Evolutionary conservation across 345 rosid genomes (phyloP), one percentile per base, ranked within the genome.

Genomic region (Jatropha curcas): DNA sequence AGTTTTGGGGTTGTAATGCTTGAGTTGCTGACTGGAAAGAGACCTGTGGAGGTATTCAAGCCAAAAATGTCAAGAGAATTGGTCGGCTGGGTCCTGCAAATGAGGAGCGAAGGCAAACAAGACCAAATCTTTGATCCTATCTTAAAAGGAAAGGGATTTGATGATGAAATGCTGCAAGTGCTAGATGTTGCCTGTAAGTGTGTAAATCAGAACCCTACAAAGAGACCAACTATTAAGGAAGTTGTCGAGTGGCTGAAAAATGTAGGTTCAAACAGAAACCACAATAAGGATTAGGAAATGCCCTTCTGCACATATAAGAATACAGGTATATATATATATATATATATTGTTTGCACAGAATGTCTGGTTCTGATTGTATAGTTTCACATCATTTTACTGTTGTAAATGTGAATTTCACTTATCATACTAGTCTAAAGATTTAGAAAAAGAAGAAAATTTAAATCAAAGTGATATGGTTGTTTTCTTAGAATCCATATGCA

Each of bases 1-100:
- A 84, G 87, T 66, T 81, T 84, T 16, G 84, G 87, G 60, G 87
- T 84, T 13, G 83, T 84, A 33, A 79, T 84, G 80, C 80, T 84
- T 37, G 87, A 84, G 76, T 65, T 84, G 71, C 82, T 84, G 9
- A 76, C 83, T 2, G 87, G 85, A 65, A 84, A 72, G 80, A 77
- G 87, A 39, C 85, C 87, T 17, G 78, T 84, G 22, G 85, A 84
- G 58, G 78, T 84, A 20, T 71, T 65, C 62, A 79, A 73, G 72
- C 83, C 87, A 27, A 84, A 75, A 73, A 74, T 67, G 73, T 78
- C 85, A 3, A 79, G 85, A 63, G 85, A 84, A 68, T 52, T 84
- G 63, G 82, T 84, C 52, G 81, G 72, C 5, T 84, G 87, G 85
- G 85, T 77, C 19, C 78, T 68, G 52, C 80, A 82, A 30, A 60